Conservation (phyloP, 805 yeast genomes). For the Candida lessepsii region DNA sequence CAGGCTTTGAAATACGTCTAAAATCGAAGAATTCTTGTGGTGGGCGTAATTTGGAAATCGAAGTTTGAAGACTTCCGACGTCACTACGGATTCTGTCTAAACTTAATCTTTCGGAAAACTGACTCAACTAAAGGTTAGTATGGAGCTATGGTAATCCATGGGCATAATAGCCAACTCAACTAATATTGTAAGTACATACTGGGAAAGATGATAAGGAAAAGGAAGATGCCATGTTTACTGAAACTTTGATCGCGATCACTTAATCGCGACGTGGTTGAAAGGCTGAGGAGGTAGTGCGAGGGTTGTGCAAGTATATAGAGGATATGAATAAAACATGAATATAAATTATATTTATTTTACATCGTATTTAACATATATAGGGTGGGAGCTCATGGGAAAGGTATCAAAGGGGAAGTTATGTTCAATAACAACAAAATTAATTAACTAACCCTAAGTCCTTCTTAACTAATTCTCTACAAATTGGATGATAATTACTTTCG, state of each 20-base stretch:
- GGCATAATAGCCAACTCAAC: too few relatives aligned
- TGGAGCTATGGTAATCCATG: neutral
- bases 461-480: slow-evolving; percentile 76
- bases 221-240: slow-evolving; percentile 25
- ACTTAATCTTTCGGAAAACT: slow-evolving; percentile 16
- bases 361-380: too few relatives aligned
- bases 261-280: neutral
- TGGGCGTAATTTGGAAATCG: slow-evolving; percentile 73
- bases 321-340: too few relatives aligned
- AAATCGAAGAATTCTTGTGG: slow-evolving; percentile 93
- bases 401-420: neutral
- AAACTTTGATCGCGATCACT: neutral
- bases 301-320: neutral
- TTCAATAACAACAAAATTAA: too few relatives aligned
- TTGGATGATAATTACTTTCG: slow-evolving; percentile 73
- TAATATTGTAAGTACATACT: too few relatives aligned
- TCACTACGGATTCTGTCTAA: slow-evolving; percentile 45
- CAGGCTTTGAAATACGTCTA: slow-evolving; percentile 87
- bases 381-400: neutral
- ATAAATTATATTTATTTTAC: too few relatives aligned
- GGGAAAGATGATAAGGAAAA: slow-evolving; percentile 38
- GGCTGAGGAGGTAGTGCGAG: neutral
- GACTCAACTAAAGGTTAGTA: slow-evolving; percentile 12
- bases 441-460: slow-evolving; percentile 67
- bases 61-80: slow-evolving; percentile 54